Conservation (phyloP, 345 rosid species). For the Carallia pectinifolia region DNA sequence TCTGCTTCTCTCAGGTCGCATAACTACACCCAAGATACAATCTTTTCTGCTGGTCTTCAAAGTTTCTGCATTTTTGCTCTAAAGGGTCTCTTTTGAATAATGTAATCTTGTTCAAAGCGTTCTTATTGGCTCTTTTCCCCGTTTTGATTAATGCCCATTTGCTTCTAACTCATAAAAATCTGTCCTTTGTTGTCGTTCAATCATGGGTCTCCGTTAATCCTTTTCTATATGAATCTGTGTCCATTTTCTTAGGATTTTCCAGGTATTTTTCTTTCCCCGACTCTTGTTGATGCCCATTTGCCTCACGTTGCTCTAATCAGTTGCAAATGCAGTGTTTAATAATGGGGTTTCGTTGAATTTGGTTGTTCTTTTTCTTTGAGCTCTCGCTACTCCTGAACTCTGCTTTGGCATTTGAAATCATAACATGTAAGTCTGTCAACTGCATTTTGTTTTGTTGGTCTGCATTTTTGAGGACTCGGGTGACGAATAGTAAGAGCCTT, state of each 20-base stretch:
- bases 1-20: constrained; percentile 18
- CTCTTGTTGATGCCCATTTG: constrained; percentile 34
- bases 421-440: constrained; percentile 40
- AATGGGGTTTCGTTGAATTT: constrained; percentile 50
- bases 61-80: constrained; percentile 10
- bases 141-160: constrained; percentile 34
- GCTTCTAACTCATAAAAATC: constrained; percentile 18
- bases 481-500: constrained; percentile 24
- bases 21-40: constrained; percentile 2
- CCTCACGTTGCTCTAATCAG: constrained; percentile 22
- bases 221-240: neutral
- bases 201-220: constrained; percentile 44
- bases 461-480: constrained; percentile 35
- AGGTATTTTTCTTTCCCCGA: neutral
- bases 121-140: constrained; percentile 13
- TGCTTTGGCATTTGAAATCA: constrained; percentile 16
- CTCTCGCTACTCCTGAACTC: constrained; percentile 16
- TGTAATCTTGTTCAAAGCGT: constrained; percentile 36
- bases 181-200: constrained; percentile 10
- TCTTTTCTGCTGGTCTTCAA: constrained; percentile 3
- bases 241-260: constrained; percentile 9
- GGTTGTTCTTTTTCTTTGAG: constrained; percentile 11
- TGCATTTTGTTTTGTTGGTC: constrained; percentile 17
- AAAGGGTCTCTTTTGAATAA: constrained; percentile 20
- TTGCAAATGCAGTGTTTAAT: constrained; percentile 17